These are phyloP conservation scores for Fusarium brachygibbosum DNA, from an alignment of 2,329 filamentous ascomycete genomes.

Conservation along the genomic window DNA sequence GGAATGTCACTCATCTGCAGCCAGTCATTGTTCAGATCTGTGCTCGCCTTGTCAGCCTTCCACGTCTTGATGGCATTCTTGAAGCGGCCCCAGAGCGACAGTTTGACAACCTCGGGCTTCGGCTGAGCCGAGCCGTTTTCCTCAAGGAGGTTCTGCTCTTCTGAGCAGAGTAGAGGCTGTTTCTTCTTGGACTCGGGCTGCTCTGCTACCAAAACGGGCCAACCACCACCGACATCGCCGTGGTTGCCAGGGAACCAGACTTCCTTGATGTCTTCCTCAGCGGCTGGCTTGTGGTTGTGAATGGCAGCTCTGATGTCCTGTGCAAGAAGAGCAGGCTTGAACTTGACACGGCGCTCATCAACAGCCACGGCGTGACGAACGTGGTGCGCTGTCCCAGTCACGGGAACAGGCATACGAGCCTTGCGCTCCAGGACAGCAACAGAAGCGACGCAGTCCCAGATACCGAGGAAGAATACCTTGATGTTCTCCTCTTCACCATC, in stretches of 20 bases:
- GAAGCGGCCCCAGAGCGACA: slow-evolving; percentile 53
- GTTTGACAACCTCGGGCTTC: slow-evolving; percentile 36
- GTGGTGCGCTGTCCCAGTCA: slow-evolving; percentile 58
- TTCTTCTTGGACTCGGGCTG: slow-evolving; percentile 34
- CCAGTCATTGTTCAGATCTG: slow-evolving; percentile 51
- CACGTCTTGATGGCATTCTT: slow-evolving; percentile 55
- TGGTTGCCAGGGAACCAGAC: slow-evolving; percentile 70
- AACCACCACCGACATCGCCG: slow-evolving; percentile 67
- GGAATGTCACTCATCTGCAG: slow-evolving; percentile 65
- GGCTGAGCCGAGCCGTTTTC: not conserved
- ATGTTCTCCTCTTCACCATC: slow-evolving; percentile 53
- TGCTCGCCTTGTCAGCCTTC: slow-evolving; percentile 51
- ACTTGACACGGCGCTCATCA: slow-evolving; percentile 68
- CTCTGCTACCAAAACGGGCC: slow-evolving; percentile 52
- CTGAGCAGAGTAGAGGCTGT: not conserved
- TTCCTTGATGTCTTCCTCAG: slow-evolving; percentile 59
- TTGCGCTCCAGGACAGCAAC: slow-evolving; percentile 59
- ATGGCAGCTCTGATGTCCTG: slow-evolving; percentile 54
- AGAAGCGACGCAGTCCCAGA: slow-evolving; percentile 68
- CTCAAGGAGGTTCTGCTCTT: not conserved
- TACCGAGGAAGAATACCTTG: slow-evolving; percentile 67
- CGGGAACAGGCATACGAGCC: slow-evolving; percentile 55
- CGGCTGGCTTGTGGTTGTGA: slow-evolving; percentile 32
- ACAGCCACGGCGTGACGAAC: slow-evolving; percentile 67
- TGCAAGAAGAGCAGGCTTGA: slow-evolving; percentile 64